Evolutionary conservation across 2,329 filamentous ascomycete species (phyloP).

Genomic region (Fusarium tricinctum): DNA sequence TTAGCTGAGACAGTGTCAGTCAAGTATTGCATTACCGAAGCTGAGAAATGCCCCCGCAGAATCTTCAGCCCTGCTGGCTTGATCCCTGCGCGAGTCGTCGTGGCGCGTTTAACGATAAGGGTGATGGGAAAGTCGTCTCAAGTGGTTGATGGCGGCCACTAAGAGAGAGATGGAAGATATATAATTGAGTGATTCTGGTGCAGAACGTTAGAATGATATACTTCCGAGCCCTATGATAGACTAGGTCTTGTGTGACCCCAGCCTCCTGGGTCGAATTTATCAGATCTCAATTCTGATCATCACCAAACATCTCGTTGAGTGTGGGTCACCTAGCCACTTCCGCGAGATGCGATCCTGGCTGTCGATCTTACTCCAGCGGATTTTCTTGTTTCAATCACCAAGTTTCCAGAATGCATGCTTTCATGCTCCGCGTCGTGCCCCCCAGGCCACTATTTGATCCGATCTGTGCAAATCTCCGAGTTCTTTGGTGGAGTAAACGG

Average conservation of each 20-base stretch:
- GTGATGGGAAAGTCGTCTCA: neutral
- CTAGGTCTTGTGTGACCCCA: neutral
- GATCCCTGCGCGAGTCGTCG: slow-evolving; percentile 6
- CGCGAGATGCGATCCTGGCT: slow-evolving; percentile 6
- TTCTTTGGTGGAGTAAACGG: neutral
- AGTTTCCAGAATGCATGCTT: neutral
- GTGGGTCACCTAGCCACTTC: slow-evolving; percentile 2
- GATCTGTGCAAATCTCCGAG: slow-evolving; percentile 3
- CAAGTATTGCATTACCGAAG: slow-evolving; percentile 2
- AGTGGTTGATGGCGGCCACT: neutral
- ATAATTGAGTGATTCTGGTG: neutral
- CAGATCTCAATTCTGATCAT: neutral
- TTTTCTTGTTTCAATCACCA: neutral
- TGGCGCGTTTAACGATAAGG: neutral
- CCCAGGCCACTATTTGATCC: neutral
- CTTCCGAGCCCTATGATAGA: neutral
- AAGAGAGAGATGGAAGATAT: neutral
- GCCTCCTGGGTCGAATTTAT: neutral
- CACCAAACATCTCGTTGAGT: neutral
- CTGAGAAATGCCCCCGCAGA: slow-evolving; percentile 2
- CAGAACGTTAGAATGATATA: neutral
- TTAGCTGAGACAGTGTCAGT: slow-evolving; percentile 26
- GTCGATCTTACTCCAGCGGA: slow-evolving; percentile 15
- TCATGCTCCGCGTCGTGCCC: no score
- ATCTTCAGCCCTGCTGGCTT: slow-evolving; percentile 25